Base-by-base conservation (phyloP, 768 basidiomycete genomes). In the Suillus decipiens region DNA sequence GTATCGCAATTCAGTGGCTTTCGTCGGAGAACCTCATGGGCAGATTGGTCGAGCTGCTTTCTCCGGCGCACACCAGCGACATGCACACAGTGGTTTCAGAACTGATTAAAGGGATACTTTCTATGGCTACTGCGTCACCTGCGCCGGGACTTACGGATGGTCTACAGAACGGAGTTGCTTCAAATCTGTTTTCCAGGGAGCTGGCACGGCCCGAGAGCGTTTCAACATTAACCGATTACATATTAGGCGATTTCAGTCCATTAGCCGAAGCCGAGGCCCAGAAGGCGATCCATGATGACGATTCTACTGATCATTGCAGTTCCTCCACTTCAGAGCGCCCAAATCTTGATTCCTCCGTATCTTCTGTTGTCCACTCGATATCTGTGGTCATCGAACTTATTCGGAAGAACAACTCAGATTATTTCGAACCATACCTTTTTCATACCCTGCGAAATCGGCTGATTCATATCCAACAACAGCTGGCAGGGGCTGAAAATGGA, bases 401-500 rank as follows among this genome's bases (percentile, higher is more conserved):
- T 67, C 86, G 96, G 59, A 95, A 98, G 74, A 98, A 98, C 76
- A 98, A 99, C 74, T 96, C 96, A 43, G 96, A 99, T 74, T 98
- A 95, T 72, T 96, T 97, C 71, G 97, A 99, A 77, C 96, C 96
- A 5, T 96, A 95, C 74, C 83, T 98, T 14, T 98, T 97, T 77
- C 96, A 97, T 71, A 95, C 93, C 1, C 78, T 97, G 48, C 88
- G 96, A 56, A 95, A 95, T 72, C 86, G 94, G 53, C 83, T 98
- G 41, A 95, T 98, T 66, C 87, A 88, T 57, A 84, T 95, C 6
- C 94, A 94, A 70, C 93, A 94, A 68, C 86, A 90, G 56, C 73
- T 86, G 39, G 77, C 82, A 61, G 77, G 75, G 48, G 74, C 79
- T 11, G 86, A 87, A 28, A 85, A 89, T 54, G 84, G 84, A 0